A percentile compares a stretch with the other conserved stretches of the same genome.
These are phyloP conservation scores for Crataegus laevigata DNA, from an alignment of 306 rosid species.

Conservation along the genomic window DNA sequence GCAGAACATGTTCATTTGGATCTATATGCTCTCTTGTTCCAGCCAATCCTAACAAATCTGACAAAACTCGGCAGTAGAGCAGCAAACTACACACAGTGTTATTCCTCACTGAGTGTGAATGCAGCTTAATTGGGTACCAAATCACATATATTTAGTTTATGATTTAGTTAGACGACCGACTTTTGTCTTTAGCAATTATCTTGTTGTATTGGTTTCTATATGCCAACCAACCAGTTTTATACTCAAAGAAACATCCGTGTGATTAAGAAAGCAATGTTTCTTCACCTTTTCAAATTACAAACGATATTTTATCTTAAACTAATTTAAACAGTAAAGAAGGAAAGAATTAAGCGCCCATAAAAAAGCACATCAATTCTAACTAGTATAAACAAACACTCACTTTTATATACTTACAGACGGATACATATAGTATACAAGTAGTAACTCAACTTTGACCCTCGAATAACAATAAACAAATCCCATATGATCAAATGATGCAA, in stretches of 20 bases:
- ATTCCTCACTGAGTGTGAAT: not conserved
- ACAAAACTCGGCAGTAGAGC: not conserved
- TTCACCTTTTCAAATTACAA: not conserved
- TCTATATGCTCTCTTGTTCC: not conserved
- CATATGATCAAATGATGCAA: conserved; percentile 31
- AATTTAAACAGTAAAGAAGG: no score
- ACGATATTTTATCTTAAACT: no score
- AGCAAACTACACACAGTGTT: not conserved
- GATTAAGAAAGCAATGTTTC: conserved; percentile 15
- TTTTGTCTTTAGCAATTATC: conserved; percentile 13
- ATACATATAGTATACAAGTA: conserved; percentile 66
- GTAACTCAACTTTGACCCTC: conserved; percentile 41
- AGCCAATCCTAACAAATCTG: no score
- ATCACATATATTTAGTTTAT: not conserved
- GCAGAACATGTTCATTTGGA: not conserved
- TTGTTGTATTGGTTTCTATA: conserved; percentile 21
- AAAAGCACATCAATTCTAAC: no score
- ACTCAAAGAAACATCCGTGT: conserved; percentile 36
- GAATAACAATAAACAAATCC: conserved; percentile 54
- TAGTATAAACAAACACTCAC: conserved; percentile 54
- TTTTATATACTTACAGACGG: conserved; percentile 62
- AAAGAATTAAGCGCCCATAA: no score
- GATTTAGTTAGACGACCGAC: not conserved
- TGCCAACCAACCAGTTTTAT: conserved; percentile 24
- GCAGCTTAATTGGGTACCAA: not conserved